Evolutionary conservation across 2,329 filamentous ascomycete genomes (phyloP), one percentile per base, ranked within the genome.

Genomic region (Fusarium cicatricum): DNA sequence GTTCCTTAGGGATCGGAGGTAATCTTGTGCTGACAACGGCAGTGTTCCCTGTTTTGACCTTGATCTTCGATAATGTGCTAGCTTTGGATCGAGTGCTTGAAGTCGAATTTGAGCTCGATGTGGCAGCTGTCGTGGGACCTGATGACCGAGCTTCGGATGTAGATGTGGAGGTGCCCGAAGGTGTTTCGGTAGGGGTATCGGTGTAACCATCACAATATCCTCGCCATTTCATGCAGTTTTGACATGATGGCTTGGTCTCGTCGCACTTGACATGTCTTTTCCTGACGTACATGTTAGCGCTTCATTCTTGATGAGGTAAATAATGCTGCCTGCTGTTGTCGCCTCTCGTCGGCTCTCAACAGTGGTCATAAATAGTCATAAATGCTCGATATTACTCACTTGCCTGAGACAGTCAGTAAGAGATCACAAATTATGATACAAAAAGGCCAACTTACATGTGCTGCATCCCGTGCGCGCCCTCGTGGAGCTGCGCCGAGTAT

Each of bases 221-320:
- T 43, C 71, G 67, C 71, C 75, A 78, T 62, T 75, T 77, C 50
- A 77, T 65, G 50, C 76, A 78, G 41, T 77, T 78, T 29, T 74
- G 68, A 54, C 76, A 78, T 5, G 74, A 70, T 15, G 76, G 76
- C 32, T 74, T 73, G 19, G 74, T 74, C 60, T 78, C 76, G 42
- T 78, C 76, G 50, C 76, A 78, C 62, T 78, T 78, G 32, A 78
- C 72, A 57, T 78, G 76, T 16, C 76, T 75, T 47, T 76, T 77
- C 46, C 74, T 77, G 37, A 36, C 29, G 21, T 4, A 15, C 4
- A 15, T 54, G 48, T 66, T 51, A 64, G 60, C 50, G 33, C 7
- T 17, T 16, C 10, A 12, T 50, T 55, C n/a, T 40, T n/a, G 38
- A 19, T 34, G 28, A 36, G 29, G 21, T 34, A 21, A 33, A 34